A percentile compares a stretch with the other conserved stretches of the same genome.
These are phyloP conservation scores for Barbatosphaeria neglecta DNA, from an alignment of 495 filamentous ascomycete species.

Conservation along the genomic window DNA sequence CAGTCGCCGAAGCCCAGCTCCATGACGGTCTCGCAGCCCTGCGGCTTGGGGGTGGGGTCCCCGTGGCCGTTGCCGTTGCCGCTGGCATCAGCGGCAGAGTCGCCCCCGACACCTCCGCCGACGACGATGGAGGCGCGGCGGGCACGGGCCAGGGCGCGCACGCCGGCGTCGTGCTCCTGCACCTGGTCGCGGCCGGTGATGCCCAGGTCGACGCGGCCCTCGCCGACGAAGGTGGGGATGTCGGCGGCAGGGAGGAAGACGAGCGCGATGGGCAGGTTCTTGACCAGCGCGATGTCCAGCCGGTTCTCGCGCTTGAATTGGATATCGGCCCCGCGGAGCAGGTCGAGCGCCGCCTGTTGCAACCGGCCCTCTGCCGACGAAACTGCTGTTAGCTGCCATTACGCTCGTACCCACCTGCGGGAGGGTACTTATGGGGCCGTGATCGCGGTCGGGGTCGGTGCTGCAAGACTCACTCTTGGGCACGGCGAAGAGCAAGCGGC, in stretches of 20 bases:
- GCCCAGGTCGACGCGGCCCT: slow-evolving; percentile 84
- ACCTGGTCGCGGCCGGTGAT: slow-evolving; percentile 93
- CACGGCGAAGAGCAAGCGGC: slow-evolving; percentile 88
- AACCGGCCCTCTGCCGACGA: slow-evolving; percentile 68
- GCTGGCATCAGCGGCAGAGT: no score
- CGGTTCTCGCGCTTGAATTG: slow-evolving; percentile 89
- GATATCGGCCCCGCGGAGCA: slow-evolving; percentile 86
- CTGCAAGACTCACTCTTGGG: slow-evolving; percentile 70
- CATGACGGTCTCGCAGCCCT: slow-evolving; percentile 67
- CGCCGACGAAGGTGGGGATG: slow-evolving; percentile 93
- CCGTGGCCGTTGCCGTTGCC: no score
- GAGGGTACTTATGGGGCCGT: neutral
- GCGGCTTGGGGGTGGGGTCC: slow-evolving; percentile 22
- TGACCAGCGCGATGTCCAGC: slow-evolving; percentile 90
- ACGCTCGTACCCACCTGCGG: neutral
- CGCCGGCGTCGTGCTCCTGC: slow-evolving; percentile 73
- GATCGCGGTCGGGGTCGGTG: slow-evolving; percentile 6
- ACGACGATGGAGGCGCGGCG: slow-evolving; percentile 45
- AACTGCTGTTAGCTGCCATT: neutral
- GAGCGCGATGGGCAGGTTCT: slow-evolving; percentile 89
- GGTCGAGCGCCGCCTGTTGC: slow-evolving; percentile 71
- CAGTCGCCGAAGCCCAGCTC: slow-evolving; percentile 85
- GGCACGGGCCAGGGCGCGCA: slow-evolving; percentile 40
- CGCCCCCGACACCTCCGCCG: slow-evolving; percentile 33
- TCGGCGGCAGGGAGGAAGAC: slow-evolving; percentile 95